Evolutionary conservation across 2,329 filamentous ascomycete genomes (phyloP).

Genomic region (Neonectria hederae): DNA sequence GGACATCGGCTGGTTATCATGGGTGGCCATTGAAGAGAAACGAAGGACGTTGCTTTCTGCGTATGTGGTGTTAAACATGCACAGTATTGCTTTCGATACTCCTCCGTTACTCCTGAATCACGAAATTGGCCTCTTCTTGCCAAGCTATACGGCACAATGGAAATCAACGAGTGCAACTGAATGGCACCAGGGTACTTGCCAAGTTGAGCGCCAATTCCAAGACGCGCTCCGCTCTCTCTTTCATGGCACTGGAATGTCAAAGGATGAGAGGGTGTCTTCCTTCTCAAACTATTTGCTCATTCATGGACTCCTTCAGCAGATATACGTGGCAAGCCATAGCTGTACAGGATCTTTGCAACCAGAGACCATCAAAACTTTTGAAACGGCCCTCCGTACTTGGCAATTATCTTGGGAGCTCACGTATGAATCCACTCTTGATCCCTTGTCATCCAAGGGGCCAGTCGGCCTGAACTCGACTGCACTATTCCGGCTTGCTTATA

Average conservation of each 20-base stretch:
- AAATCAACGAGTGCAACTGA: not conserved
- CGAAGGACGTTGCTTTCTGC: conserved; percentile 1
- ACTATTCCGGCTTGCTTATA: not conserved
- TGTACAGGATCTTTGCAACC: not conserved
- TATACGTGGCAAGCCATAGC: not conserved
- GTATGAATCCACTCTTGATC: not conserved
- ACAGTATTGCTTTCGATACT: not conserved
- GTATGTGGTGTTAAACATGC: not conserved
- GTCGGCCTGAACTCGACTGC: not conserved
- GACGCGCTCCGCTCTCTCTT: not conserved
- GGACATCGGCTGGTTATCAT: not conserved
- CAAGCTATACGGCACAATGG: not conserved
- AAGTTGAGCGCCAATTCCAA: not conserved
- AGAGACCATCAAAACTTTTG: not conserved
- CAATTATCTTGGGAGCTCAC: not conserved
- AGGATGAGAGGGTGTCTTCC: not conserved
- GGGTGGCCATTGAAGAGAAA: not conserved
- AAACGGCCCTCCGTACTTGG: not conserved
- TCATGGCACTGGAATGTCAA: not conserved
- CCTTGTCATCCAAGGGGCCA: not conserved
- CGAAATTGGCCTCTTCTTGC: conserved; percentile 1
- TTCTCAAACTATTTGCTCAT: conserved; percentile 5
- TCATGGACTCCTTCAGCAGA: conserved; percentile 1
- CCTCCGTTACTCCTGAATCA: not conserved
- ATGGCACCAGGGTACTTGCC: not conserved